A percentile compares a stretch with the other conserved stretches of the same genome.
Conservation (phyloP, 306 rosid genomes). For the Casuarina cunninghamiana region DNA sequence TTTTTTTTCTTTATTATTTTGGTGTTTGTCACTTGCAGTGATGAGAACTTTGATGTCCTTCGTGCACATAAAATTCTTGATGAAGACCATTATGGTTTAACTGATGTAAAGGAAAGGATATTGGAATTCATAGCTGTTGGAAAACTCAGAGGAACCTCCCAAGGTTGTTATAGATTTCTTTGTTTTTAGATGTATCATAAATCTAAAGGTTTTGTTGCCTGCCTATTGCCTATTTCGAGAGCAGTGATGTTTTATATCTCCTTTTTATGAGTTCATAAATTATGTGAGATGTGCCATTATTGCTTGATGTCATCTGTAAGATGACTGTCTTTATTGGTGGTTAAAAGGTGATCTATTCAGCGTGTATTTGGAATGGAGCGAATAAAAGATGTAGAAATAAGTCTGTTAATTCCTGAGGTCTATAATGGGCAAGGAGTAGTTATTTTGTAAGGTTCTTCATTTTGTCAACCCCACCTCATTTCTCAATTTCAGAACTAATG, state of each 20-base stretch:
- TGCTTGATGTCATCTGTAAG: constrained; percentile 8
- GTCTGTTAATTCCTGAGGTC: constrained; percentile 8
- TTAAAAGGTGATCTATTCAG: constrained; percentile 13
- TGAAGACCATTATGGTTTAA: constrained; percentile 97
- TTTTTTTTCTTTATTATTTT: not conserved
- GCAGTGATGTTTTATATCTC: not conserved
- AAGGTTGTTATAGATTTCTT: constrained; percentile 56
- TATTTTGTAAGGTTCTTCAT: constrained; percentile 9
- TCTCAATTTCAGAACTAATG: not conserved
- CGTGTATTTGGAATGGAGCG: not conserved
- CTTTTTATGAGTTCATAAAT: not conserved
- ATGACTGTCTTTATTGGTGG: not conserved
- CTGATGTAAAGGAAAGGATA: constrained; percentile 96
- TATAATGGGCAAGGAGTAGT: constrained; percentile 21
- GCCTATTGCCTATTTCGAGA: not conserved
- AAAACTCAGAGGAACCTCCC: constrained; percentile 91
- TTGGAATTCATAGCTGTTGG: constrained; percentile 98
- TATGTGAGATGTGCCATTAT: not conserved
- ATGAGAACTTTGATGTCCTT: constrained; percentile 93
- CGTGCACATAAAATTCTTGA: constrained; percentile 90
- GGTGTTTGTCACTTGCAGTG: constrained; percentile 49
- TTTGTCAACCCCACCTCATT: constrained; percentile 9
- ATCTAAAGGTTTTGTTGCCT: constrained; percentile 16
- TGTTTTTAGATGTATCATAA: constrained; percentile 11
- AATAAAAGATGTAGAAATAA: not conserved